Evolutionary conservation across 257 asterid species (phyloP).

Genomic region (Salvia rosmarinus): DNA sequence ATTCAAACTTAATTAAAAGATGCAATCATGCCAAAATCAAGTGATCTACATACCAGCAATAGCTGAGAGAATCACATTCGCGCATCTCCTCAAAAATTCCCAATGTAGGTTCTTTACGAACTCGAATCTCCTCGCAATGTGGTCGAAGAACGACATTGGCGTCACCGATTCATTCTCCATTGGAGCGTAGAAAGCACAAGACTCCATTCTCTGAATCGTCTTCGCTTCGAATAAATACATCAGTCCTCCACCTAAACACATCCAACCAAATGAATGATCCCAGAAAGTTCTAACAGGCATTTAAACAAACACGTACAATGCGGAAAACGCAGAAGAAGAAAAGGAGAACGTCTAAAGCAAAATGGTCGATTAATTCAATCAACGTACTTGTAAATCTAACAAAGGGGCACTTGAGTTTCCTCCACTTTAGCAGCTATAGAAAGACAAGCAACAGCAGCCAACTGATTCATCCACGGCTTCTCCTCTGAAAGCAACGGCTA

Average conservation of each 20-base stretch:
- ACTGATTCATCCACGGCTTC: constrained; percentile 95
- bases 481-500: constrained; percentile 71
- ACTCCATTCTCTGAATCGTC: constrained; percentile 90
- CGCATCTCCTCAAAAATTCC: constrained; percentile 70
- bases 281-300: constrained; percentile 30
- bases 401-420: constrained; percentile 86
- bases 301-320: constrained; percentile 41
- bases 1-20: constrained; percentile 19
- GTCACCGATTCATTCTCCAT: constrained; percentile 91
- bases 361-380: background rate
- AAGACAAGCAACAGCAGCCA: constrained; percentile 89
- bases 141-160: constrained; percentile 81
- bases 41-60: constrained; percentile 60
- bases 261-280: constrained; percentile 26
- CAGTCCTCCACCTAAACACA: constrained; percentile 65
- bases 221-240: constrained; percentile 78
- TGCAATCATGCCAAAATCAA: background rate
- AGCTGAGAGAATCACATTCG: constrained; percentile 55
- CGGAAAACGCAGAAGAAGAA: background rate
- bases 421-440: constrained; percentile 97
- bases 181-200: constrained; percentile 70
- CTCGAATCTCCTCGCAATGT: constrained; percentile 73
- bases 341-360: background rate
- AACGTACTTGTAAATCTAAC: constrained; percentile 82
- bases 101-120: constrained; percentile 53